Conservation (phyloP, 2,329 filamentous ascomycete species). For the Parascedosporium putredinis region DNA sequence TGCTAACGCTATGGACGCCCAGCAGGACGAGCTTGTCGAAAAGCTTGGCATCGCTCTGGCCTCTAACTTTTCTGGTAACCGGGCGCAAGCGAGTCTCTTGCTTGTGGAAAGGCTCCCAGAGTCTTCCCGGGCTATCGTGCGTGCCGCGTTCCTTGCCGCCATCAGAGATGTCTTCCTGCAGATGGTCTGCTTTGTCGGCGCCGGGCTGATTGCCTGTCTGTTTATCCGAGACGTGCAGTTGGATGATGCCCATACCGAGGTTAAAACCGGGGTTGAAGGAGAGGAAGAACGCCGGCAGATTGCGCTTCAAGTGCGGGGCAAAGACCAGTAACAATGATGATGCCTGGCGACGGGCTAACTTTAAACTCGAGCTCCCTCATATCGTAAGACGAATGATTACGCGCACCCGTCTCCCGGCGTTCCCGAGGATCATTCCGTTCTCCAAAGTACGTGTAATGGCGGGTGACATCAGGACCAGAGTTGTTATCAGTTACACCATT, state of each 20-base stretch:
- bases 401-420: no score
- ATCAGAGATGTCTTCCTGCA: neutral
- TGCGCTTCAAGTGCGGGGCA: neutral
- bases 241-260: neutral
- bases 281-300: neutral
- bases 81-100: neutral
- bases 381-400: no score
- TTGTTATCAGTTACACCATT: no score
- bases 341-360: no score
- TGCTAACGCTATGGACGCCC: conserved; percentile 29
- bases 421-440: no score
- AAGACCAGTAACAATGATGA: no score
- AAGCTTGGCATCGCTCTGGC: neutral
- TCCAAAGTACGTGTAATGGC: no score
- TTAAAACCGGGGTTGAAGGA: neutral
- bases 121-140: neutral
- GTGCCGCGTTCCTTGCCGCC: neutral
- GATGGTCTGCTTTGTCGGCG: neutral
- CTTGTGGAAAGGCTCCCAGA: neutral
- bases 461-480: no score
- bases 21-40: conserved; percentile 14
- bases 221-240: neutral
- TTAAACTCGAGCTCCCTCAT: no score
- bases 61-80: neutral
- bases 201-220: neutral